Evolutionary conservation across 1,139 yeast species (phyloP), one percentile per base, ranked within the genome.

Genomic region (Debaryomyces singareniensis): DNA sequence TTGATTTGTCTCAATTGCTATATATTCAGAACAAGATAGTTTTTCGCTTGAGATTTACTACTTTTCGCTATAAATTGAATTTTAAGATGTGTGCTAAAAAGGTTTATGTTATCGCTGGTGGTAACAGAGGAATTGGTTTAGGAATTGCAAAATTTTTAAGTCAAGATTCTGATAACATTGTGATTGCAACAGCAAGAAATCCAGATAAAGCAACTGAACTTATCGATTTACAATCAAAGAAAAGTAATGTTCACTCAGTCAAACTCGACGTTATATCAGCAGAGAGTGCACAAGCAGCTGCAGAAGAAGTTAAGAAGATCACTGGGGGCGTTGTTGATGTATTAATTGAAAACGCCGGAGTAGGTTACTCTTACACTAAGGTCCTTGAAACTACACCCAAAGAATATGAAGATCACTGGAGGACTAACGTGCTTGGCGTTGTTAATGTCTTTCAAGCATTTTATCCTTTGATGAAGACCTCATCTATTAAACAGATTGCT

Each of bases 361-460:
- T 41, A 25, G 25, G 35, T n/a, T 29, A 29, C 13, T 20, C 34
- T 10, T 27, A 24, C 14, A 13, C 24, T 4, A 26, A 33, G 2
- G 13, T 32, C 3, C 39, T 39, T 3, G 28, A 38, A n/a, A 16
- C 33, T 9, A 14, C 37, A 32, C 35, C 36, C 24, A 31, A 27
- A 31, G 58, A 43, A 43, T 15, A 36, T 4, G 29, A 38, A 1
- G n/a, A 18, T 7, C 52, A 49, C 31, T 51, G 44, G 32, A 42
- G 40, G 18, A 43, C 48, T 20, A 61, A 61, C 30, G 39, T 49
- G 11, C 25, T 58, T 4, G 67, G 63, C 0, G 55, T 64, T 3
- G 35, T 61, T 11, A 49, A 51, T 26, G 33, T 57, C 0, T 37
- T 51, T 28, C 51, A 52, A 30, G 45, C 49, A 3, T 21, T 58